Evolutionary conservation across 306 rosid genomes (phyloP).

Genomic region (Vigna trinervia): DNA sequence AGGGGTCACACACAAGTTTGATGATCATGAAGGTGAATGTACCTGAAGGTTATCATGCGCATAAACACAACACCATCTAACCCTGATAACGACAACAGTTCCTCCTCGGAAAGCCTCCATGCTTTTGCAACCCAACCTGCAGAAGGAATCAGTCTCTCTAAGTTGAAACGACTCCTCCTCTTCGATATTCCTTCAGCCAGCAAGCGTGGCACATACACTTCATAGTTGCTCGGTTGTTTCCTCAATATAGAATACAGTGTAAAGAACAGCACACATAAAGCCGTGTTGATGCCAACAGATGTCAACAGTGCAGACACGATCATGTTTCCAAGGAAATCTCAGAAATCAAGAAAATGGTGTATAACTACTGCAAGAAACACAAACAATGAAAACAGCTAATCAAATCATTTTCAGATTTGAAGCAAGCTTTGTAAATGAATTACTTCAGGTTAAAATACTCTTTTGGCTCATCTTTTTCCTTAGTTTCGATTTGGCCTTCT

Average conservation of each 20-base stretch:
- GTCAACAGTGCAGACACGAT: constrained; percentile 87
- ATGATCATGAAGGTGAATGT: constrained; percentile 6
- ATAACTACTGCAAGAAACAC: constrained; percentile 45
- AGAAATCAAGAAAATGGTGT: constrained; percentile 24
- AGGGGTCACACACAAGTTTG: not conserved
- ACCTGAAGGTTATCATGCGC: constrained; percentile 85
- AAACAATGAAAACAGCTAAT: not conserved
- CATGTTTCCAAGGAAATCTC: constrained; percentile 54
- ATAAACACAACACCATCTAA: constrained; percentile 85
- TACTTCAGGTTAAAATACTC: not conserved
- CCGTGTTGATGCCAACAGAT: constrained; percentile 83
- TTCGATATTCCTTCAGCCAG: constrained; percentile 71
- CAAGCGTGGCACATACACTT: constrained; percentile 73
- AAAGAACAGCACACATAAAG: constrained; percentile 76
- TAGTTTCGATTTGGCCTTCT: not conserved
- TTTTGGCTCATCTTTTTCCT: not conserved
- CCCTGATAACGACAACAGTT: constrained; percentile 66
- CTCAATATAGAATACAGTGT: constrained; percentile 76
- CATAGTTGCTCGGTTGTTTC: constrained; percentile 79
- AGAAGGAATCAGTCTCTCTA: constrained; percentile 86
- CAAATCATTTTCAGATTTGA: constrained; percentile 5
- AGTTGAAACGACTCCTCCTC: constrained; percentile 58
- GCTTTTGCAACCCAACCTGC: constrained; percentile 77
- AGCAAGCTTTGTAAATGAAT: not conserved
- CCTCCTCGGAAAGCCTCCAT: constrained; percentile 88